Evolutionary conservation across 2,329 filamentous ascomycete genomes (phyloP), one percentile per base, ranked within the genome.

Genomic region (Canariomyces notabilis): DNA sequence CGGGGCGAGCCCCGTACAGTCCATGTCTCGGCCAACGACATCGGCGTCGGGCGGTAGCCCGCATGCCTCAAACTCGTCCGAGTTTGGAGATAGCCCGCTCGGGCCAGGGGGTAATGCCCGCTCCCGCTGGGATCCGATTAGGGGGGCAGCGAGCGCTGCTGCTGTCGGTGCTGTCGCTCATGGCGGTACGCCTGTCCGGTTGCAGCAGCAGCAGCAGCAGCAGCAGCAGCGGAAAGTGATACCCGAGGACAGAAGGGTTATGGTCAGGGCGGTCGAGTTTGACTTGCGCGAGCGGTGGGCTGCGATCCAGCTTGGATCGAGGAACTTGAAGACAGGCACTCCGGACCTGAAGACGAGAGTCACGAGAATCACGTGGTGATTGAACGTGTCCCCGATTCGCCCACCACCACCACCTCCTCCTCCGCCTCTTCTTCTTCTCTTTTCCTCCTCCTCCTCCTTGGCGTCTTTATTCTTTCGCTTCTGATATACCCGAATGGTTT

Each of bases 241-340:
- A 5, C 74, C 77, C 0, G 75, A 76, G 48, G 69, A 75, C 46
- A 76, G 67, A 57, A 72, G 77, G 8, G 67, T 80, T 46, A 79
- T 79, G 69, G 69, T 81, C 37, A 69, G 73, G 46, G 64, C 73
- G 0, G 75, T 78, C 16, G 73, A 80, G 51, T 80, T 81, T 55
- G 73, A 80, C 55, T 65, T 81, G 38, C 71, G 74, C 23, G 66
- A 71, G 39, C 70, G 73, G 37, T 66, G 64, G 43, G 77, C 77
- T 4, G 62, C 66, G 8, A 61, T 81, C 20, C 64, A 70, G 49
- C 76, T 79, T 23, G 77, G 77, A n/a, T 76, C 75, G 7, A 66
- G 77, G 33, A 72, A 72, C 6, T 59, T 76, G n/a, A 68, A 65
- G 4, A 67, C 69, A 1, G 74, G 70, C 0, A 61, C 67, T 44